Evolutionary conservation across 495 filamentous ascomycete genomes (phyloP), one percentile per base, ranked within the genome.

Genomic region (Hyaloscypha hepaticicola): DNA sequence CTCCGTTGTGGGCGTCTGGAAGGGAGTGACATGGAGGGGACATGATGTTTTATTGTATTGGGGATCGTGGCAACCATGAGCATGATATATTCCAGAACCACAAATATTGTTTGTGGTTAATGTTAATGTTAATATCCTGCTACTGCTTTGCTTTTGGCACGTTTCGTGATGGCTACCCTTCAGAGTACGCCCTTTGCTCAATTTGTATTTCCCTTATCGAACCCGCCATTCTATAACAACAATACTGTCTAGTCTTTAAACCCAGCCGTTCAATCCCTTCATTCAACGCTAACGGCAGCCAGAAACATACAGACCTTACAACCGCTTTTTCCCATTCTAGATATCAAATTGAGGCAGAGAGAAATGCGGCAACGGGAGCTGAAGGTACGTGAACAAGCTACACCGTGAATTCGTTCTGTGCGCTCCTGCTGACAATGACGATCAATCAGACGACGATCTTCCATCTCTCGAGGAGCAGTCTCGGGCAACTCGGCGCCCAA

Each of bases 391-490:
- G 5, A 26, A 67, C 12, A 51, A 62, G 53, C 21, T 58, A 22
- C 33, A 60, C 63, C n/a, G 26, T 19, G 45, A 50, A 50, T 50
- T 50, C 45, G 45, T 19, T 50, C 45, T 50, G 27, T 16, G 53
- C 21, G 52, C 65, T 68, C 61, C 58, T 55, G 21, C 11, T 68
- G 29, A 60, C 50, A 60, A 63, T 31, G 50, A 64, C 59, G 55
- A 45, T 63, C 52, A 55, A 64, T 64, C 34, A 64, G 61, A 61
- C 61, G 48, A 33, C 12, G 24, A 68, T 64, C 52, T 60, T 68
- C 65, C 55, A 68, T 65, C 56, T 65, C 66, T 69, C 58, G 51
- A 69, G 58, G 62, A 69, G 58, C 61, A 21, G 16, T 49, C 34
- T 31, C 57, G 25, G 55, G 33, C 38, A 19, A 27, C 58, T 63